Base-by-base conservation (phyloP, 768 basidiomycete genomes). In the Russula sp. region DNA sequence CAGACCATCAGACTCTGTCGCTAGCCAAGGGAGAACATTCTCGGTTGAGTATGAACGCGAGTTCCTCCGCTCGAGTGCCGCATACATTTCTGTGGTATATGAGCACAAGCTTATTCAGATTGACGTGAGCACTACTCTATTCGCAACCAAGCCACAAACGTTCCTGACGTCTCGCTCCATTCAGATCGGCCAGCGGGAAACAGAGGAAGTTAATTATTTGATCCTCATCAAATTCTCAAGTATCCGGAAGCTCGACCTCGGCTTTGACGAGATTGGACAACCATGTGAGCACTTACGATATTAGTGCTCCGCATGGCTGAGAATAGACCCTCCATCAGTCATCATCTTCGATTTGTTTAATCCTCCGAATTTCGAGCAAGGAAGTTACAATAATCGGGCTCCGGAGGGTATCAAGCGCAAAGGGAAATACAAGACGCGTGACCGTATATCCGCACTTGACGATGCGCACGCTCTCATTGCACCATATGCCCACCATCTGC, bases 401-500 rank as follows among this genome's bases (percentile, higher is more conserved):
- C 59, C 79, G 27, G 79, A 78, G 1, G 5, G n/a, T 3, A 37
- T 10, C 70, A 71, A 1, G 60, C 68, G 32, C 62, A 66, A 8
- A 27, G 27, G 27, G 20, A 79, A 82, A 66, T 68, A 72, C 62
- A 73, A 70, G 18, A 35, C 44, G 31, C 82, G 80, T 63, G 83
- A 76, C 50, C 80, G 89, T 20, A 74, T 89, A 13, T 80, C 81
- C n/a, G 77, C 78, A 27, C 68, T 91, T 32, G 78, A 86, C 67
- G 72, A 79, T 32, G 79, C 80, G 1, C 90, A 91, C 62, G 75
- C 70, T 34, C 69, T 73, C 3, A 79, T 91, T 37, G 83, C 88
- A 0, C 83, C 87, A 18, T 92, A 86, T 68, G 85, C 87, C 2
- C 82, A 85, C 57, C 86, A 90, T 50, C 72, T 92, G 16, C 85